These are phyloP conservation scores for Penicillium egyptiacum DNA, from an alignment of 495 filamentous ascomycete species.

Conservation along the genomic window DNA sequence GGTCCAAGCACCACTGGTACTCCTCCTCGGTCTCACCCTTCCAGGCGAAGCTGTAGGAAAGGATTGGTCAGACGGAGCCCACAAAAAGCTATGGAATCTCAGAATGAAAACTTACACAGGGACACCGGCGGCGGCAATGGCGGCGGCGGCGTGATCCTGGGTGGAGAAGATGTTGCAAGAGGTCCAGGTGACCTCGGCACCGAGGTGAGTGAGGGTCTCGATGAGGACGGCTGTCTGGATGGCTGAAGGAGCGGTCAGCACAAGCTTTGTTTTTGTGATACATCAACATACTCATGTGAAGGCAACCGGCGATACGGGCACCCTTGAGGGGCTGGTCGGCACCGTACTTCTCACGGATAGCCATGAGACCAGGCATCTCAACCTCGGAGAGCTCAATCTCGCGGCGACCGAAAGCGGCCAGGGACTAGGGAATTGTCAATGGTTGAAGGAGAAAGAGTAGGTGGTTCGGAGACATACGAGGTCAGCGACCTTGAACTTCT, in stretches of 20 bases:
- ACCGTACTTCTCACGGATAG: slow-evolving; percentile 87
- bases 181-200: slow-evolving; percentile 97
- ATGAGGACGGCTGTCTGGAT: slow-evolving; percentile 99
- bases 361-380: slow-evolving; percentile 98
- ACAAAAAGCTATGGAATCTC: neutral
- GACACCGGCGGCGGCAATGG: slow-evolving; percentile 89
- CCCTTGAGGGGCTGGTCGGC: slow-evolving; percentile 89
- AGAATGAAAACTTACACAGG: slow-evolving; percentile 65
- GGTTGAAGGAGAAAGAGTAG: slow-evolving; percentile 10
- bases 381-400: slow-evolving; percentile 99
- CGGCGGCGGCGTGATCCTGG: slow-evolving; percentile 96
- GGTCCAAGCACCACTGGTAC: slow-evolving; percentile 99
- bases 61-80: slow-evolving; percentile 14
- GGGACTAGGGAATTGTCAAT: slow-evolving; percentile 52
- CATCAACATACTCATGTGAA: slow-evolving; percentile 85
- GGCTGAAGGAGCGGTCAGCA: slow-evolving; percentile 49
- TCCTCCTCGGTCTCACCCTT: slow-evolving; percentile 99
- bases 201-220: slow-evolving; percentile 90
- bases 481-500: slow-evolving; percentile 97
- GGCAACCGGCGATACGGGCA: slow-evolving; percentile 90
- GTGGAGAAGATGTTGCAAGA: slow-evolving; percentile 99
- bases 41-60: slow-evolving; percentile 77
- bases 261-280: neutral
- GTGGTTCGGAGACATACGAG: slow-evolving; percentile 56
- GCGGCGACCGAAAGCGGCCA: slow-evolving; percentile 97